Percentiles rank a stretch among this genome's conserved stretches.
Conservation (phyloP, 2,329 filamentous ascomycete species). For the Pseudocercospora vitis region DNA sequence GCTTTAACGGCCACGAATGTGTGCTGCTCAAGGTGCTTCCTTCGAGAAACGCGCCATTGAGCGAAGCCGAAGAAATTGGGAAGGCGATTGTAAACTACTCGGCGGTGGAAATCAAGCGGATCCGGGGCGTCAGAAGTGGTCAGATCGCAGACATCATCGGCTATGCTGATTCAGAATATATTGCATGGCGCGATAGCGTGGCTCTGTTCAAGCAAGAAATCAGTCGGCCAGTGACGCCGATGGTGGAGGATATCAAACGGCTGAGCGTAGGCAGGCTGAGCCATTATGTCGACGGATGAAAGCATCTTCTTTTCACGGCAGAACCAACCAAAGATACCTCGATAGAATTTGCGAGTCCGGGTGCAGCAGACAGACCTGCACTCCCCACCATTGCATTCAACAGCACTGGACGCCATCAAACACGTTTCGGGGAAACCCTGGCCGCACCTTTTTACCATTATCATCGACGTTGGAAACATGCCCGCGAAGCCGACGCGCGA, state of each 20-base stretch:
- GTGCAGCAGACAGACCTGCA: neutral
- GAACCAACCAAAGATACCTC: neutral
- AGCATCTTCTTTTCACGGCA: neutral
- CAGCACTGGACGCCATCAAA: neutral
- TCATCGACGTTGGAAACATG: neutral
- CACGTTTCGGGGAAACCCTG: neutral
- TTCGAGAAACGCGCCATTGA: conserved; percentile 51
- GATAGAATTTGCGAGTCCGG: neutral
- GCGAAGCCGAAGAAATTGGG: conserved; percentile 66
- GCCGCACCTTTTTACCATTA: neutral
- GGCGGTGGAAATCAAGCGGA: conserved; percentile 76
- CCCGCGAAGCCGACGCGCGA: neutral
- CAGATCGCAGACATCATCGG: conserved; percentile 80
- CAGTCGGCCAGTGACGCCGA: conserved; percentile 35
- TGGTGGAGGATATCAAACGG: conserved; percentile 26
- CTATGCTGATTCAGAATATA: conserved; percentile 93
- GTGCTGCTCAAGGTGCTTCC: conserved; percentile 79
- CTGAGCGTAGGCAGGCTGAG: conserved; percentile 28
- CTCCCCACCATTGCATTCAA: conserved; percentile 1
- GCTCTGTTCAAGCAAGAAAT: conserved; percentile 60
- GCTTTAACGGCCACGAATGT: conserved; percentile 88
- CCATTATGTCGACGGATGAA: conserved; percentile 32
- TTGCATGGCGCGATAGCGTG: conserved; percentile 84
- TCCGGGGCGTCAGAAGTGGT: conserved; percentile 78
- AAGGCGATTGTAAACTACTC: conserved; percentile 91